Percentiles rank a stretch among this genome's conserved stretches.
Conservation (phyloP, 805 yeast genomes). For the Millerago galiae region DNA sequence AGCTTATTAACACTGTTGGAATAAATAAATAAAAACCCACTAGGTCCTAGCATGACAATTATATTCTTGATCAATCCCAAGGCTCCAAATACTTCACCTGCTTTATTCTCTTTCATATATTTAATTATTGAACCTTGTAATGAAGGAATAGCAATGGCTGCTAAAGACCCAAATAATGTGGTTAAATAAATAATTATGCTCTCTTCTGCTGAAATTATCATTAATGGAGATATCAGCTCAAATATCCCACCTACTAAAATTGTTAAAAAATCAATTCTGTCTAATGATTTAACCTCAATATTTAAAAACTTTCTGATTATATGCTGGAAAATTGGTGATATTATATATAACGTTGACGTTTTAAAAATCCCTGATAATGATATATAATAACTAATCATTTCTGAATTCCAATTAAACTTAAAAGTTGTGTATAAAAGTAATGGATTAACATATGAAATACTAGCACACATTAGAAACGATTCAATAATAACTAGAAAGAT, state of each 20-base stretch:
- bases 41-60: slow-evolving; percentile 42
- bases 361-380: slow-evolving; percentile 44
- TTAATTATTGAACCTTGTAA: slow-evolving; percentile 55
- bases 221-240: slow-evolving; percentile 34
- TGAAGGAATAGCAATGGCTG: slow-evolving; percentile 49
- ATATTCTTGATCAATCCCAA: slow-evolving; percentile 52
- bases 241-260: slow-evolving; percentile 26
- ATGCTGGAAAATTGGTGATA: slow-evolving; percentile 44
- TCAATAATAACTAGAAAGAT: slow-evolving; percentile 45
- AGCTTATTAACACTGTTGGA: slow-evolving; percentile 32
- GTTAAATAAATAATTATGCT: slow-evolving; percentile 27
- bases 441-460: slow-evolving; percentile 35
- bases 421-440: slow-evolving; percentile 47
- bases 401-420: slow-evolving; percentile 47
- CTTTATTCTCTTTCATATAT: slow-evolving; percentile 48
- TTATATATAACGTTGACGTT: slow-evolving; percentile 40
- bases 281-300: slow-evolving; percentile 39
- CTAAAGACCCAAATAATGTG: slow-evolving; percentile 37
- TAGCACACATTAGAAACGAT: slow-evolving; percentile 32
- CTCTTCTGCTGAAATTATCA: slow-evolving; percentile 28
- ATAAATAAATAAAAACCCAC: slow-evolving; percentile 41
- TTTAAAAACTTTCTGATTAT: slow-evolving; percentile 30
- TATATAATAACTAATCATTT: slow-evolving; percentile 48
- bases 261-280: slow-evolving; percentile 41
- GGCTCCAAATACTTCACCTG: slow-evolving; percentile 73